phyloP scores from a whole-genome alignment of 2,329 filamentous ascomycete species.

The Trichophyton simii region DNA sequence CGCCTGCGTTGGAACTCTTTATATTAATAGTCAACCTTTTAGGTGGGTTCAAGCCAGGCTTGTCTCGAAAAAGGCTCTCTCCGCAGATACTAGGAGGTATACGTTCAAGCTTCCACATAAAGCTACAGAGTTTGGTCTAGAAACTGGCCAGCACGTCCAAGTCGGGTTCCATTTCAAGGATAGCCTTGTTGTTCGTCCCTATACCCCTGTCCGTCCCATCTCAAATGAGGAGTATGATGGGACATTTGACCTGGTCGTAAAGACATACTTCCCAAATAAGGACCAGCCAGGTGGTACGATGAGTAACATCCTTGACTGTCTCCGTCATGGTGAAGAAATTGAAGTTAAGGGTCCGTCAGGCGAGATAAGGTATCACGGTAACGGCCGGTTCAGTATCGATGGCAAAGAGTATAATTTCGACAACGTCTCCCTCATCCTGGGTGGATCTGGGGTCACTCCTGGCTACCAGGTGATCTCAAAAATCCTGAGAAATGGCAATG shows the following conservation, averaged over 20 bases:
- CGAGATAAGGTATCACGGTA: conserved; percentile 38
- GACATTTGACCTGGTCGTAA: conserved; percentile 39
- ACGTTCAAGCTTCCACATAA: conserved; percentile 35
- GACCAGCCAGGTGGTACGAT: conserved; percentile 43
- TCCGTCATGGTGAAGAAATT: conserved; percentile 37
- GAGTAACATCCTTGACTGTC: conserved; percentile 41
- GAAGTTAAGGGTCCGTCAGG: conserved; percentile 43
- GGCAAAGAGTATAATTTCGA: conserved; percentile 31
- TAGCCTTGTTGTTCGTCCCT: conserved; percentile 39
- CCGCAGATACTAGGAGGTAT: conserved; percentile 35
- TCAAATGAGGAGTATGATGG: conserved; percentile 26
- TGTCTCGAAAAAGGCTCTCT: conserved; percentile 27
- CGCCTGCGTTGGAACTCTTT: background rate
- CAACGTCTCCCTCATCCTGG: conserved; percentile 38
- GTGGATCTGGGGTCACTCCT: conserved; percentile 41
- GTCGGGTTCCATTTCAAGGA: conserved; percentile 43
- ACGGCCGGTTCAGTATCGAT: conserved; percentile 37
- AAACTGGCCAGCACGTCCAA: conserved; percentile 42
- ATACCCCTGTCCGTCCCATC: conserved; percentile 39
- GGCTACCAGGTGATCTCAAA: conserved; percentile 40
- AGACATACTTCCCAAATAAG: conserved; percentile 40
- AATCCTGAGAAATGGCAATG: conserved; percentile 24
- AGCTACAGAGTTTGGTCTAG: conserved; percentile 34
- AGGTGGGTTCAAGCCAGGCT: conserved; percentile 38
- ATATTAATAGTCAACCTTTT: background rate